Evolutionary conservation across 176 grass and related monocot genomes (phyloP).

Genomic region (Pharus latifolius): DNA sequence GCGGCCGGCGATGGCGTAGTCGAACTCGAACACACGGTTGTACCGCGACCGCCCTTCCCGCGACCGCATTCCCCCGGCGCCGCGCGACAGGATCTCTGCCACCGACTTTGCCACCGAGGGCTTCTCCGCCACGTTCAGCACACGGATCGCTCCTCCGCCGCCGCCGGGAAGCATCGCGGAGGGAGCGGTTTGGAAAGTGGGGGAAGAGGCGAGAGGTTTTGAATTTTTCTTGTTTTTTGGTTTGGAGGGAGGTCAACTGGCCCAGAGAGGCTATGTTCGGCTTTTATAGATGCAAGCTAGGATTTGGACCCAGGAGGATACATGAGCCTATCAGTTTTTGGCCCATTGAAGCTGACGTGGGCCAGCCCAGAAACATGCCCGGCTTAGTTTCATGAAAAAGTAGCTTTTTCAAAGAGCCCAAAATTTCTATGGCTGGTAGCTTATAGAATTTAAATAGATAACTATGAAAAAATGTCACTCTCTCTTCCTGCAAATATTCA

Average conservation of each 20-base stretch:
- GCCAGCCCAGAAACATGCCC: too few relatives aligned
- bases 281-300: neutral
- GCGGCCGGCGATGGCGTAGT: constrained; percentile 42
- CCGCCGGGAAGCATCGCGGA: constrained; percentile 22
- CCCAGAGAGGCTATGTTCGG: neutral
- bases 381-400: too few relatives aligned
- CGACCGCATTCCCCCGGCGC: constrained; percentile 46
- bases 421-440: too few relatives aligned
- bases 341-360: too few relatives aligned
- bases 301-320: neutral
- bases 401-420: too few relatives aligned
- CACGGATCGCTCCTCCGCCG: constrained; percentile 42
- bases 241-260: neutral
- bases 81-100: constrained; percentile 71
- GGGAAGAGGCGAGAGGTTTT: constrained; percentile 21
- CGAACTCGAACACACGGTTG: constrained; percentile 94
- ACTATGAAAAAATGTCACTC: too few relatives aligned
- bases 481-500: too few relatives aligned
- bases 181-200: neutral
- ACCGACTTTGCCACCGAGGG: constrained; percentile 88
- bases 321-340: neutral
- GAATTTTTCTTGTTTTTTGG: constrained; percentile 12
- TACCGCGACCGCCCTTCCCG: constrained; percentile 63
- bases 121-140: constrained; percentile 96
- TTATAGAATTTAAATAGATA: too few relatives aligned